These are phyloP conservation scores for Biancaea sappan DNA, from an alignment of 306 rosid species.

Conservation along the genomic window DNA sequence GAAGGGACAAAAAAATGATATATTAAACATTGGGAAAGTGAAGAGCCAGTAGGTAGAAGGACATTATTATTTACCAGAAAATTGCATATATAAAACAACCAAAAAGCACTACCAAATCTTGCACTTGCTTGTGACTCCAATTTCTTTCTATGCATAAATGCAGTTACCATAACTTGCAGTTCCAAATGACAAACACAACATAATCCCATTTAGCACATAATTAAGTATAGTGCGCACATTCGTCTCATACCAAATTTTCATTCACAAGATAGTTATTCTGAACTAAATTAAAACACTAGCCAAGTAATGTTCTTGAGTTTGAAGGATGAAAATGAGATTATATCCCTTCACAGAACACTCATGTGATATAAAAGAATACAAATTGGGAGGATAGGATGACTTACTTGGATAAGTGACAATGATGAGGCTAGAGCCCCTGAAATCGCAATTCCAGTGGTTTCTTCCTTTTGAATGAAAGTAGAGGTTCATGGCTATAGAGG, in stretches of 20 bases:
- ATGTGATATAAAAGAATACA: too few relatives aligned
- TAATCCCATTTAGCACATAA: too few relatives aligned
- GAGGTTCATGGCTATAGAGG: conserved; percentile 64
- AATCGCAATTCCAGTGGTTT: conserved; percentile 88
- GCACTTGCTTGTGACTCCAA: neutral
- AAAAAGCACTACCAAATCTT: neutral
- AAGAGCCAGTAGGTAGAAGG: conserved; percentile 1
- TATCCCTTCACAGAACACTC: too few relatives aligned
- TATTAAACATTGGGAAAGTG: neutral
- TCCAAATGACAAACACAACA: too few relatives aligned
- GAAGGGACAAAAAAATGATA: too few relatives aligned
- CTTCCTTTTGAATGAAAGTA: conserved; percentile 64
- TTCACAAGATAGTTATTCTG: neutral
- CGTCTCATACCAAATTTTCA: neutral
- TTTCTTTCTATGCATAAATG: conserved; percentile 52
- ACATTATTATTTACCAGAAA: neutral
- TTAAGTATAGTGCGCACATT: neutral
- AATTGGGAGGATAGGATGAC: conserved; percentile 12
- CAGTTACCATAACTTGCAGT: conserved; percentile 68
- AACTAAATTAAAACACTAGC: too few relatives aligned
- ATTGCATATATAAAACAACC: neutral
- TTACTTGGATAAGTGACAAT: conserved; percentile 81
- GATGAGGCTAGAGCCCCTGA: conserved; percentile 66
- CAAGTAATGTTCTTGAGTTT: too few relatives aligned
- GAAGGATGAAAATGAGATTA: too few relatives aligned